Conservation (phyloP, 345 rosid genomes). For the Cardamine chenopodiifolia region DNA sequence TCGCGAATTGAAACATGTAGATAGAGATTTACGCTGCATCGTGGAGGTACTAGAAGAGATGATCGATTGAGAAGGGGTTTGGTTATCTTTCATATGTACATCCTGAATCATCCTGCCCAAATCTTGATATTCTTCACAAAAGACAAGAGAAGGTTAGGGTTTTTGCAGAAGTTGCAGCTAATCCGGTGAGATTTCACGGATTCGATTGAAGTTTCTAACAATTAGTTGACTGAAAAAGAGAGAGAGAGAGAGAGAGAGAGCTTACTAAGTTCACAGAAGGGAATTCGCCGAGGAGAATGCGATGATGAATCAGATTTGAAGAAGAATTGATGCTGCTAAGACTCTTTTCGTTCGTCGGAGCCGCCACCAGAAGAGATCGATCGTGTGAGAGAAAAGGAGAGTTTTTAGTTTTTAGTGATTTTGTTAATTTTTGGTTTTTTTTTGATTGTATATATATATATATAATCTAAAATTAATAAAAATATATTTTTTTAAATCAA, state of each 20-base stretch:
- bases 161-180: slow-evolving; percentile 3
- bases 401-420: no score
- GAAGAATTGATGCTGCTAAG: slow-evolving; percentile 5
- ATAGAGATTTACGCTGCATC: slow-evolving; percentile 47
- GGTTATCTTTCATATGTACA: slow-evolving; percentile 78
- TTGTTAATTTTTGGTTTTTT: no score
- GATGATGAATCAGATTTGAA: slow-evolving; percentile 26
- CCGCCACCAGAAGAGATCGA: no score
- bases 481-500: no score
- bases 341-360: slow-evolving; percentile 19
- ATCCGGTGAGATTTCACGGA: background rate
- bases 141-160: slow-evolving; percentile 23
- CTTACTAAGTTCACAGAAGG: slow-evolving; percentile 12
- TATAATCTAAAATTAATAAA: no score
- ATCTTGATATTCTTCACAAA: slow-evolving; percentile 13
- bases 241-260: background rate
- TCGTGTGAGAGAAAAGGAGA: no score
- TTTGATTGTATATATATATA: no score
- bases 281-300: background rate
- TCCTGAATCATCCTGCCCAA: slow-evolving; percentile 68
- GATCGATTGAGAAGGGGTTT: slow-evolving; percentile 59
- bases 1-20: background rate
- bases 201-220: background rate
- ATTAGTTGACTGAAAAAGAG: background rate
- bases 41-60: slow-evolving; percentile 62